Base-by-base conservation (phyloP, 495 filamentous ascomycete species). In the Podospora pseudopauciseta region DNA sequence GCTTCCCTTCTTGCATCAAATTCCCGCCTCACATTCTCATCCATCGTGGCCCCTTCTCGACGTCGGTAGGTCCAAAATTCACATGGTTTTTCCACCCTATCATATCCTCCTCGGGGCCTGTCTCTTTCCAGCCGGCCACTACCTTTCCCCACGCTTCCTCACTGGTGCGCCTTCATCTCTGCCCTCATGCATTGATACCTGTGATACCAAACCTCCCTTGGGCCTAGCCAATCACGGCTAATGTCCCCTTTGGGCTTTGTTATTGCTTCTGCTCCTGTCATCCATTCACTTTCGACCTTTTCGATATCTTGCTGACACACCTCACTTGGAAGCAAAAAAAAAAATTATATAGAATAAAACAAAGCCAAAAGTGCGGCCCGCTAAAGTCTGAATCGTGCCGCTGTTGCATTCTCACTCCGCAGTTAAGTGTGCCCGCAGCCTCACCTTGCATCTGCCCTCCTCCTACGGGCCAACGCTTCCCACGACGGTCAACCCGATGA, bases 181-280 rank as follows among this genome's bases (percentile, higher is more conserved):
- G 54, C 19, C 57, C 16, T 71, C 67, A 73, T 77, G 75, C 74
- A 76, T 76, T 77, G 72, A 65, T 75, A 75, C 72, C 75, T 72
- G 74, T 76, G 70, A 66, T 65, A 76, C 75, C 75, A 73, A 67
- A 73, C 72, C 61, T 62, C 28, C n/a, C 65, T 13, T n/a, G 9
- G 2, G 60, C 64, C 39, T 60, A 26, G 71, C 75, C 71, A 75
- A 72, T 68, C 70, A 59, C 19, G 54, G 27, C 5, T 5, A 23
- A 23, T 39, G 56, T 23, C 20, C 19, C 26, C 53, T 67, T 62
- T 26, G 60, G 54, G 13, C 28, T 65, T 32, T 64, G 65, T 67
- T 66, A 67, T 74, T 76, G 70, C 63, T 69, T 71, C 61, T 58
- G 4, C 63, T 59, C 57, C 60, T 27, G 20, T 54, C 65, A 56